Evolutionary conservation across 164 flowering plant species (phyloP), one percentile per base, ranked within the genome.

Genomic region (Brasenia schreberi): DNA sequence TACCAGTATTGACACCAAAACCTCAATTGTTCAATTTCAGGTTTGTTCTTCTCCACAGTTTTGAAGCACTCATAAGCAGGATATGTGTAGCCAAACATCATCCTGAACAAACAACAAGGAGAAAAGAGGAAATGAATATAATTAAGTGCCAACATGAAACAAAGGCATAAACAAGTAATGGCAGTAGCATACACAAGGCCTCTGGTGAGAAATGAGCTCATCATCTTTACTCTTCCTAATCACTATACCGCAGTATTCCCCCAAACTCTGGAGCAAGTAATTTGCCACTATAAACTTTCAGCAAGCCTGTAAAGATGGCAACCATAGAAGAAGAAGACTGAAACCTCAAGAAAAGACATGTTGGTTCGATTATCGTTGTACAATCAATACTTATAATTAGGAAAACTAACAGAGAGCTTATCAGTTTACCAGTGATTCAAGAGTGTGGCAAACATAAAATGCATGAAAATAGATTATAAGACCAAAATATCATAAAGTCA

Each of bases 1-100:
- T 82, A 95, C 99, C 99, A 95, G 67, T 95, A 95, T 72, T 95
- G 97, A 79, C 99, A 95, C 99, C 99, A 95, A 79, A 95, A 95
- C 27, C 86, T 87, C 67, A 95, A 90, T 59, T 87, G 92, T 77
- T 95, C 89, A 67, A 95, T 88, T 42, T 92, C 97, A 0, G 96
- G 97, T 71, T 85, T 95, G 76, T 95, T 92, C 83, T 56, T 81
- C 74, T 95, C 97, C 63, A 92, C 94, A 42, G 88, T 80, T 78
- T 95, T 95, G 61, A 67, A 95, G 81, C 99, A 95, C 76, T 85
- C 96, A 67, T 89, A 95, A 5, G 97, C 97, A n/a, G 99, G 99
- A 78, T 90, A 95, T 17, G 89, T 95, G 85, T 95, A 95, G 39
- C 97, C 99, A 68, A 89, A 82, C 19, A 83, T 76, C 96, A 95